Evolutionary conservation across 805 yeast genomes (phyloP).

Genomic region (Myxozyma mucilagina): DNA sequence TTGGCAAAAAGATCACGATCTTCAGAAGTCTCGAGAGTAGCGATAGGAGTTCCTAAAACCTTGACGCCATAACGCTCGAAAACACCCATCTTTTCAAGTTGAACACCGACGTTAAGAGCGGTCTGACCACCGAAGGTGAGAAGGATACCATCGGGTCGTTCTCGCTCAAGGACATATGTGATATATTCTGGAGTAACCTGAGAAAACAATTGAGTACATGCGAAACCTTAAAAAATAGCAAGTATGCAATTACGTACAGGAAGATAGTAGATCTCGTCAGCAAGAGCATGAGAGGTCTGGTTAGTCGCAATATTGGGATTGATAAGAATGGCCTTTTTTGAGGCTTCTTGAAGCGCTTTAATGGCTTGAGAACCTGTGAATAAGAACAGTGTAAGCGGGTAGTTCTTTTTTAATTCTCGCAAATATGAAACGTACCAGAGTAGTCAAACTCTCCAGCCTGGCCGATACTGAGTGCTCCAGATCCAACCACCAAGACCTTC

Average conservation of each 20-base stretch:
- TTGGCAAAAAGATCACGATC: constrained; percentile 95
- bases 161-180: constrained; percentile 91
- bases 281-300: constrained; percentile 96
- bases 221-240: too few species aligned
- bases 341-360: constrained; percentile 96
- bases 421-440: constrained; percentile 63
- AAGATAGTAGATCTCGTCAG: constrained; percentile 91
- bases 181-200: constrained; percentile 87
- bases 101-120: constrained; percentile 92
- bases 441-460: constrained; percentile 99
- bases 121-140: constrained; percentile 99
- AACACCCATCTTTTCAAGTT: constrained; percentile 91
- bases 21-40: constrained; percentile 93
- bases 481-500: constrained; percentile 89
- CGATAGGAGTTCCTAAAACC: constrained; percentile 96
- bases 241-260: constrained; percentile 51
- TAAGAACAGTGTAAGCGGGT: neutral
- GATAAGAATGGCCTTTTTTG: constrained; percentile 90
- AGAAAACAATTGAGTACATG: too few species aligned
- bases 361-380: constrained; percentile 84
- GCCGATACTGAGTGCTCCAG: constrained; percentile 98
- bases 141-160: constrained; percentile 92
- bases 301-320: constrained; percentile 98
- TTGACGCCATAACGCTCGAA: constrained; percentile 87
- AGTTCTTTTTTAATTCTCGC: neutral